phyloP scores from a whole-genome alignment of 2,329 filamentous ascomycete species.

The Aschersonia sp. region DNA sequence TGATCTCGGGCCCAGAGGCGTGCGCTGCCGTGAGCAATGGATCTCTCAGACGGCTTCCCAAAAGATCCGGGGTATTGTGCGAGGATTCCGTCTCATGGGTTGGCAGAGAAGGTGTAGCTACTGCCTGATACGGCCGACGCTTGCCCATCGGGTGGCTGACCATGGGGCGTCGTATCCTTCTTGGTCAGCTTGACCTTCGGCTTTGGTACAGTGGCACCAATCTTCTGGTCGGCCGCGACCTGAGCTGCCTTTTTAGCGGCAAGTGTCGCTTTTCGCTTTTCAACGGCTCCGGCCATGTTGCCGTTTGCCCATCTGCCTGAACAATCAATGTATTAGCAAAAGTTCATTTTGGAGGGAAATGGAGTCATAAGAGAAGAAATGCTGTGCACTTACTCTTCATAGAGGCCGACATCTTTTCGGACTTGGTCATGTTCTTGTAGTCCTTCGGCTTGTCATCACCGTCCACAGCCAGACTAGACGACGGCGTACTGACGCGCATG shows the following conservation, averaged over 20 bases:
- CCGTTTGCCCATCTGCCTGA: conserved; percentile 45
- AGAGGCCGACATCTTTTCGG: conserved; percentile 50
- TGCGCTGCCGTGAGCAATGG: too few species aligned
- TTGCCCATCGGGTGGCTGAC: conserved; percentile 1
- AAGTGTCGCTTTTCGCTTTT: conserved; percentile 45
- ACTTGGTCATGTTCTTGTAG: conserved; percentile 48
- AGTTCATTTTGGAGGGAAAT: too few species aligned
- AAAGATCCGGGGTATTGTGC: too few species aligned
- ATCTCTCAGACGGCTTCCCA: background rate
- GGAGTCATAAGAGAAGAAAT: background rate
- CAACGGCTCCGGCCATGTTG: conserved; percentile 45
- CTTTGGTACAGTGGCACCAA: conserved; percentile 22
- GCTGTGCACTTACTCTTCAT: conserved; percentile 41
- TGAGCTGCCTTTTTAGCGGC: conserved; percentile 42
- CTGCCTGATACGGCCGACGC: conserved; percentile 13
- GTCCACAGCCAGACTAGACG: conserved; percentile 13
- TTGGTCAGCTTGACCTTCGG: conserved; percentile 20
- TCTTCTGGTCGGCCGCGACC: conserved; percentile 21
- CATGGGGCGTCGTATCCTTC: conserved; percentile 13
- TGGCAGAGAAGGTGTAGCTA: conserved; percentile 12
- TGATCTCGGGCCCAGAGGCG: too few species aligned
- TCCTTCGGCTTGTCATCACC: conserved; percentile 33
- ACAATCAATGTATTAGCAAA: background rate
- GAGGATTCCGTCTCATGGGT: background rate
- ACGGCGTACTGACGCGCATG: conserved; percentile 16